These are phyloP conservation scores for Amphicarpaea edgeworthii DNA, from an alignment of 306 rosid genomes.

Conservation along the genomic window DNA sequence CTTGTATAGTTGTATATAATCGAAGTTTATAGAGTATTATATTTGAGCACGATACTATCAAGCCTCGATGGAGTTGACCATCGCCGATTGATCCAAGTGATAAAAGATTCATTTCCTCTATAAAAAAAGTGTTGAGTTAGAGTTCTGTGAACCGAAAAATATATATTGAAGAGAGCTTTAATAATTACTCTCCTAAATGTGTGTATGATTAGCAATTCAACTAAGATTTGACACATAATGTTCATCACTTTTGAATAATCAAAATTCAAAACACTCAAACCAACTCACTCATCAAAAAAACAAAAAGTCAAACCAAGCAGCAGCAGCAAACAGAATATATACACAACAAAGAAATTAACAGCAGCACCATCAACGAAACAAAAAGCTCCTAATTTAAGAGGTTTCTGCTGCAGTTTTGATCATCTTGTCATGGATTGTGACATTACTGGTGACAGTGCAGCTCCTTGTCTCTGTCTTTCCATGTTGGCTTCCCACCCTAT, in stretches of 20 bases:
- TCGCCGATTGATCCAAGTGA: too few species aligned
- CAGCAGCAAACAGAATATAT: slow-evolving; percentile 25
- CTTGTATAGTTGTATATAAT: too few species aligned
- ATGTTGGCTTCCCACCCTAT: slow-evolving; percentile 75
- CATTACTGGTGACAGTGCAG: slow-evolving; percentile 32
- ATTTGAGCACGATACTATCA: too few species aligned
- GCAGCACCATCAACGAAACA: slow-evolving; percentile 6
- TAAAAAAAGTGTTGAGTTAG: too few species aligned
- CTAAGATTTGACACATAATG: slow-evolving; percentile 1
- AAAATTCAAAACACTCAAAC: not conserved
- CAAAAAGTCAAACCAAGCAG: slow-evolving; percentile 35
- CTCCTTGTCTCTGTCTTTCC: slow-evolving; percentile 56
- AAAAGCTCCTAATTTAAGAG: not conserved
- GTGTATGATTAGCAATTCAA: too few species aligned
- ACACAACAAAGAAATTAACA: slow-evolving; percentile 2
- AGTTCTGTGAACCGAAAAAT: too few species aligned
- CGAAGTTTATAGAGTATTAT: too few species aligned
- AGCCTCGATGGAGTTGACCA: too few species aligned
- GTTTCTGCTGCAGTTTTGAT: slow-evolving; percentile 27
- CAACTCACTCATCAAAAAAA: not conserved
- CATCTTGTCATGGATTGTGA: slow-evolving; percentile 61
- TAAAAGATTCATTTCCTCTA: too few species aligned
- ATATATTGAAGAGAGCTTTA: too few species aligned
- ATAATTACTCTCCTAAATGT: too few species aligned
- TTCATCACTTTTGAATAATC: not conserved